These are phyloP conservation scores for Cercospora beticola DNA, from an alignment of 2,329 filamentous ascomycete species.

Conservation along the genomic window DNA sequence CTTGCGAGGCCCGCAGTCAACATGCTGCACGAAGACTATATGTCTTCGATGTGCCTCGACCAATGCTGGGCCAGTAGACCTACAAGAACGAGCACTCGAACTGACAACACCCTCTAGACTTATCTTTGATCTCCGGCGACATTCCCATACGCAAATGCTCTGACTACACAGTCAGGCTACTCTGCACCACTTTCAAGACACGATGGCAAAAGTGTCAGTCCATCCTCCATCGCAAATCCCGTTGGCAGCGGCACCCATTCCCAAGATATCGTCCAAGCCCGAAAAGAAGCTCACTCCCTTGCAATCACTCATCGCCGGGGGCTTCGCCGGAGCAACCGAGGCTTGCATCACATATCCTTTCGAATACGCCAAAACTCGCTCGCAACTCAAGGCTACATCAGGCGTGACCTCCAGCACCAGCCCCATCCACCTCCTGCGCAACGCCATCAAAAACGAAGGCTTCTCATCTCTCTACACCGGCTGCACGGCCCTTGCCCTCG, in stretches of 20 bases:
- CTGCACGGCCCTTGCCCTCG: slow-evolving; percentile 33
- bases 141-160: neutral
- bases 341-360: slow-evolving; percentile 49
- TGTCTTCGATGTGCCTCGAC: neutral
- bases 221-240: neutral
- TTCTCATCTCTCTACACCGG: slow-evolving; percentile 37
- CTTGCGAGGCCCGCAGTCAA: neutral
- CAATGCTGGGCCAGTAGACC: neutral
- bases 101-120: neutral
- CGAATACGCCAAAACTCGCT: slow-evolving; percentile 39
- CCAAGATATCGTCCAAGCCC: neutral
- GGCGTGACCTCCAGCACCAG: slow-evolving; percentile 19
- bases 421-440: slow-evolving; percentile 31
- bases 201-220: neutral
- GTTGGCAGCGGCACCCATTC: neutral
- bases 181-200: neutral
- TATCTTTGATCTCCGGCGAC: neutral
- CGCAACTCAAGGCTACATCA: slow-evolving; percentile 30
- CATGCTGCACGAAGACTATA: neutral
- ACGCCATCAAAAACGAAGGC: slow-evolving; percentile 29
- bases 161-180: neutral
- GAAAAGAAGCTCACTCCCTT: slow-evolving; percentile 18
- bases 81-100: neutral
- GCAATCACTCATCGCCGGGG: slow-evolving; percentile 54
- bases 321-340: slow-evolving; percentile 55